Conservation (phyloP, 495 filamentous ascomycete genomes). For the Melanomma pulvis-pyrius region DNA sequence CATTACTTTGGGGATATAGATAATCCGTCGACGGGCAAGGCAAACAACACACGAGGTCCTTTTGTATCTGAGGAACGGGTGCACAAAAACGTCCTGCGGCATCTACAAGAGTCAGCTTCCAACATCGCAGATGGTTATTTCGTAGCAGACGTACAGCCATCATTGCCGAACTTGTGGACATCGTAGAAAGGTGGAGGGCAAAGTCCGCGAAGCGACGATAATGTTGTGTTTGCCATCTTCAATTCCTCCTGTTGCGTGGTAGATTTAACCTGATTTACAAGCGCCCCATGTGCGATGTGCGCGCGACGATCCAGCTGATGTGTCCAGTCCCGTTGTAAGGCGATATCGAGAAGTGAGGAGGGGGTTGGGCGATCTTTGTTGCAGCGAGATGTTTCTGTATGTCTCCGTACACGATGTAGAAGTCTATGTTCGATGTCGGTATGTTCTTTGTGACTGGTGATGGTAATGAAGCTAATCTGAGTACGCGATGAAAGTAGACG, state of each 20-base stretch:
- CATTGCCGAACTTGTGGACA: slow-evolving; percentile 59
- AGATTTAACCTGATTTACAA: slow-evolving; percentile 3
- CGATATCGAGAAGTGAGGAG: not conserved
- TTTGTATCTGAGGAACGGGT: slow-evolving; percentile 49
- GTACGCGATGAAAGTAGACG: slow-evolving; percentile 20
- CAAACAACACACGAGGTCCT: slow-evolving; percentile 70
- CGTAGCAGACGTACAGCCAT: slow-evolving; percentile 64
- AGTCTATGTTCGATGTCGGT: not conserved
- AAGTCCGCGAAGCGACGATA: slow-evolving; percentile 45
- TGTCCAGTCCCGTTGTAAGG: not conserved
- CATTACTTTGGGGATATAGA: slow-evolving; percentile 75
- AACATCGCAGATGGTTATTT: slow-evolving; percentile 20
- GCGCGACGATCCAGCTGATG: not conserved
- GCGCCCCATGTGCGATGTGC: slow-evolving; percentile 8
- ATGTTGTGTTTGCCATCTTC: slow-evolving; percentile 33
- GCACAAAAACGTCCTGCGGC: slow-evolving; percentile 67
- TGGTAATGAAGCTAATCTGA: slow-evolving; percentile 17
- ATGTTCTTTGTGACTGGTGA: not conserved
- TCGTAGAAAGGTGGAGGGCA: slow-evolving; percentile 71
- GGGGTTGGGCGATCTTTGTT: not conserved
- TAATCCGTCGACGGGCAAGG: slow-evolving; percentile 87
- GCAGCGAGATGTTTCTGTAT: not conserved
- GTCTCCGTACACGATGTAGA: slow-evolving; percentile 8
- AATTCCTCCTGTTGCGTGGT: slow-evolving; percentile 2
- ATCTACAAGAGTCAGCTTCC: slow-evolving; percentile 53